phyloP scores from a whole-genome alignment of 352 stramenopile genomes.

The Pythium scleroteichum region DNA sequence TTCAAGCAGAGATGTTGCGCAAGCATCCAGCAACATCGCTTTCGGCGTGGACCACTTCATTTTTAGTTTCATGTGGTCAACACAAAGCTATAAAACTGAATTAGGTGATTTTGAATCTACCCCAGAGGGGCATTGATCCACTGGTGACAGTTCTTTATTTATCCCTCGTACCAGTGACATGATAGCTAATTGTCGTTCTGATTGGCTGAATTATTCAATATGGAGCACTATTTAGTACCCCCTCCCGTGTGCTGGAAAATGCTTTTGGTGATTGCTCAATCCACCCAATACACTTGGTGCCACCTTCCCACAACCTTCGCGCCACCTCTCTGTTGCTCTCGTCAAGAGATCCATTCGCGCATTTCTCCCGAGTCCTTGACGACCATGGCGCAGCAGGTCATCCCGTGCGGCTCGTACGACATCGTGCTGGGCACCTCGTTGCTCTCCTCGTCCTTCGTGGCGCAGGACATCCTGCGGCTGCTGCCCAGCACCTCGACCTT shows the following conservation, averaged over 20 bases:
- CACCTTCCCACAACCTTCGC: slow-evolving; percentile 20
- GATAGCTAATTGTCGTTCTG: not conserved
- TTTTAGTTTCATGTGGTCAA: slow-evolving; percentile 1
- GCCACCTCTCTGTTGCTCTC: slow-evolving; percentile 1
- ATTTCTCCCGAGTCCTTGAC: slow-evolving; percentile 1
- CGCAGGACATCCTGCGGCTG: slow-evolving; percentile 57
- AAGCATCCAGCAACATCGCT: slow-evolving; percentile 6
- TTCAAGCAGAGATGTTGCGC: slow-evolving; percentile 1
- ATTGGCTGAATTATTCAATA: not conserved
- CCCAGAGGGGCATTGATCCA: not conserved
- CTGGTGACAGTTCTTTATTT: not conserved
- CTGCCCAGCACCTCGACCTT: slow-evolving; percentile 69
- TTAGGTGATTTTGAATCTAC: not conserved
- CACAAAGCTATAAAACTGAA: not conserved
- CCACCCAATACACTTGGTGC: no score
- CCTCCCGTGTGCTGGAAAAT: not conserved
- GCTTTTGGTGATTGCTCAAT: slow-evolving; percentile 26
- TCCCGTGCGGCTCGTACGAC: slow-evolving; percentile 80
- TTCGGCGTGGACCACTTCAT: slow-evolving; percentile 1
- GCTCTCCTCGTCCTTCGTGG: slow-evolving; percentile 62
- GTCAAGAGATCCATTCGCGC: slow-evolving; percentile 17
- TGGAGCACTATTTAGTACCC: slow-evolving; percentile 9
- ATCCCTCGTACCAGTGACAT: slow-evolving; percentile 6
- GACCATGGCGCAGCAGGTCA: slow-evolving; percentile 13
- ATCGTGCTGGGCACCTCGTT: slow-evolving; percentile 75